Conservation (phyloP, 2,329 filamentous ascomycete species). For the Metarhizium rileyi region DNA sequence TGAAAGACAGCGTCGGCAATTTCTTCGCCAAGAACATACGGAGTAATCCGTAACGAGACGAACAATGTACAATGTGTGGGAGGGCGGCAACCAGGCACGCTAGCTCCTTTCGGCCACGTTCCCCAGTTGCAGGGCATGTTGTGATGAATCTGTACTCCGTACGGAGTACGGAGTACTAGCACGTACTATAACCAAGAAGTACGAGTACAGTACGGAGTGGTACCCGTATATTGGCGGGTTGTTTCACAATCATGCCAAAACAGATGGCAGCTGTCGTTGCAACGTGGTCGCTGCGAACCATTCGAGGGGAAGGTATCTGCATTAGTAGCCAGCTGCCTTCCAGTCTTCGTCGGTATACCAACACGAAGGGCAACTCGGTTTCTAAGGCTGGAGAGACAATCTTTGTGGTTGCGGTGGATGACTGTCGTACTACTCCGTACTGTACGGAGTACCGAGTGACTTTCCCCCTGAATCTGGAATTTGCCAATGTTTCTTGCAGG, state of each 20-base stretch:
- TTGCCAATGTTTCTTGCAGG: background rate
- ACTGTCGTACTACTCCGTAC: no score
- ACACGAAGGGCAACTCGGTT: background rate
- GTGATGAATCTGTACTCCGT: no score
- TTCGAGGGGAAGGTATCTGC: no score
- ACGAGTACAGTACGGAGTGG: no score
- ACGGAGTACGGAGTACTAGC: no score
- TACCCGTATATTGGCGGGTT: background rate
- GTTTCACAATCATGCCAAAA: constrained; percentile 4
- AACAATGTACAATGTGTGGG: background rate
- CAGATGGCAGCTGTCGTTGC: background rate
- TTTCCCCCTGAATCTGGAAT: no score
- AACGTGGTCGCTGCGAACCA: constrained; percentile 4
- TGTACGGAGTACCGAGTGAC: no score
- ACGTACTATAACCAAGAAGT: no score
- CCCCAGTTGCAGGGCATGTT: background rate
- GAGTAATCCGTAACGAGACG: no score
- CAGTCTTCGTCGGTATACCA: no score
- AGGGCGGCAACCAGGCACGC: background rate
- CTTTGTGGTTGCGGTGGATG: no score
- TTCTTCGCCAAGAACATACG: background rate
- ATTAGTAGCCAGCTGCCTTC: no score
- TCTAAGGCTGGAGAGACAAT: background rate
- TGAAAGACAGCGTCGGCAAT: background rate
- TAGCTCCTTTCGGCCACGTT: background rate